A percentile compares a stretch with the other conserved stretches of the same genome.
phyloP scores from a whole-genome alignment of 164 flowering plant genomes.

The Chimonanthus salicifolius region DNA sequence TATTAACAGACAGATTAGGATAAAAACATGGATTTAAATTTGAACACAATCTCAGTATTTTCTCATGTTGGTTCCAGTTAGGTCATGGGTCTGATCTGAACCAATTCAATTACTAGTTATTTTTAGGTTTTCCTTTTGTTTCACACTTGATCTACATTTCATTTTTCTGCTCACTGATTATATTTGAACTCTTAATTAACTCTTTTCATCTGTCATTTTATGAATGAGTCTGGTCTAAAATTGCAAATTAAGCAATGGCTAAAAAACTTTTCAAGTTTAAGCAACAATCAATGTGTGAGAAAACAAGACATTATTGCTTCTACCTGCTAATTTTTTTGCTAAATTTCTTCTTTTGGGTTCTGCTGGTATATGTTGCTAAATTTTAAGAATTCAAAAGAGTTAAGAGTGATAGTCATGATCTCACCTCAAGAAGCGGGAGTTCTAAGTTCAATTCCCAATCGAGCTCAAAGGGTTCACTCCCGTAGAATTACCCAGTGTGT shows the following conservation, averaged over 20 bases:
- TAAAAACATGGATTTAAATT: too few species aligned
- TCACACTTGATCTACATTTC: background rate
- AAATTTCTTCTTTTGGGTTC: background rate
- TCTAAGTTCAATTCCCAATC: too few species aligned
- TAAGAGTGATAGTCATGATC: too few species aligned
- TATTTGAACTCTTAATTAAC: too few species aligned
- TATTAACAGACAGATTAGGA: too few species aligned
- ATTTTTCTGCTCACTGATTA: background rate
- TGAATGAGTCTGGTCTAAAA: background rate
- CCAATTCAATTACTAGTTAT: background rate
- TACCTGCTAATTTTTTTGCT: background rate
- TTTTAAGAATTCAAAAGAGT: background rate
- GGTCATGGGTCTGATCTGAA: background rate
- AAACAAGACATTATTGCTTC: background rate
- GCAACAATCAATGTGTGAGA: background rate
- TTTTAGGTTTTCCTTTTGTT: background rate
- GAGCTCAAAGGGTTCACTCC: too few species aligned
- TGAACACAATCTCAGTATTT: background rate
- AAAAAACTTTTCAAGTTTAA: too few species aligned
- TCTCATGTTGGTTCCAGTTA: background rate
- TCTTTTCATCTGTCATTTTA: too few species aligned
- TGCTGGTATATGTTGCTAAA: background rate
- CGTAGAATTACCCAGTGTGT: too few species aligned
- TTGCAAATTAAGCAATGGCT: background rate
- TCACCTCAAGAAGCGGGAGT: too few species aligned